These are phyloP conservation scores for Magnaporthiopsis poae DNA, from an alignment of 2,329 filamentous ascomycete species.

Conservation along the genomic window DNA sequence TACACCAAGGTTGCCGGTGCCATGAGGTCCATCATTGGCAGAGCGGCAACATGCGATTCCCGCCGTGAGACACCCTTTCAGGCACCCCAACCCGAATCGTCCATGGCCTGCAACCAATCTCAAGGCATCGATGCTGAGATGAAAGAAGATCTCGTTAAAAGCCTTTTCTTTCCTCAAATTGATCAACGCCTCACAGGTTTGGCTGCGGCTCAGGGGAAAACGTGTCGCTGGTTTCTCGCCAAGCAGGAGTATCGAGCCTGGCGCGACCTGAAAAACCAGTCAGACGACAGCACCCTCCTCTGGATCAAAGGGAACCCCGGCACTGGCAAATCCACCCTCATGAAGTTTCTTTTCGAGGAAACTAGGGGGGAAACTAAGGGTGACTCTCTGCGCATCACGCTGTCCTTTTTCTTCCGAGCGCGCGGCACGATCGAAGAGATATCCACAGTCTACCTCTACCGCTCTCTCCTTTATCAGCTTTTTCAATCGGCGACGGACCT, in stretches of 20 bases:
- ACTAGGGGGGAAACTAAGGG: slow-evolving; percentile 8
- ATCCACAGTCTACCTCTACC: slow-evolving; percentile 34
- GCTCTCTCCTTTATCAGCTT: slow-evolving; percentile 29
- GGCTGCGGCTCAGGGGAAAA: background rate
- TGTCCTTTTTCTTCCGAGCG: slow-evolving; percentile 41
- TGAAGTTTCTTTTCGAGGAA: slow-evolving; percentile 24
- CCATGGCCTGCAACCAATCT: too few relatives aligned
- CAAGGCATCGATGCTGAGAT: background rate
- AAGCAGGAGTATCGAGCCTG: slow-evolving; percentile 22
- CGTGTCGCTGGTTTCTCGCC: slow-evolving; percentile 15
- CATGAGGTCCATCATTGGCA: too few relatives aligned
- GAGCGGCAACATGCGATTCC: too few relatives aligned
- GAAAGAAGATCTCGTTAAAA: background rate
- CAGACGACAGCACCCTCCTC: slow-evolving; percentile 26
- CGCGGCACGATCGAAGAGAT: slow-evolving; percentile 32
- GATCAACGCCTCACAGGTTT: slow-evolving; percentile 1
- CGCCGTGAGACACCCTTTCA: too few relatives aligned
- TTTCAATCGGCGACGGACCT: slow-evolving; percentile 17
- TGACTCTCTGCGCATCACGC: slow-evolving; percentile 8
- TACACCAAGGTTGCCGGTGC: slow-evolving; percentile 20
- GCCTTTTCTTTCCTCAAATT: slow-evolving; percentile 1
- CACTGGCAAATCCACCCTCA: slow-evolving; percentile 33
- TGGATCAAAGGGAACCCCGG: slow-evolving; percentile 36
- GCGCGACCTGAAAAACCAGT: slow-evolving; percentile 18
- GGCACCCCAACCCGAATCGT: too few relatives aligned